Conservation (phyloP, 2,329 filamentous ascomycete species). For the Beauveria rudraprayagi region DNA sequence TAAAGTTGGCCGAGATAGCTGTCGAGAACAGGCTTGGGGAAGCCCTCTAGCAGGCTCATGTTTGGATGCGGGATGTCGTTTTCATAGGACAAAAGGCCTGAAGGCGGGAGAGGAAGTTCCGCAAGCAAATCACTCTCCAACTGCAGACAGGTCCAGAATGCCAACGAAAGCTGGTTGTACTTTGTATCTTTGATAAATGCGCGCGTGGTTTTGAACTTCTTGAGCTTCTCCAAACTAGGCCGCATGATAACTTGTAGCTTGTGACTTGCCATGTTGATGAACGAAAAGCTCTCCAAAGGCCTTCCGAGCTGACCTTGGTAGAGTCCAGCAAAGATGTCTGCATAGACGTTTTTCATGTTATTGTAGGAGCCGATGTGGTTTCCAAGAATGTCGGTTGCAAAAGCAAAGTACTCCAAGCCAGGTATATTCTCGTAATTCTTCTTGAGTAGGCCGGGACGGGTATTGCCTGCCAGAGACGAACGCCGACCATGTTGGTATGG, state of each 20-base stretch:
- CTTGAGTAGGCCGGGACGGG: slow-evolving; percentile 25
- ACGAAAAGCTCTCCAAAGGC: slow-evolving; percentile 73
- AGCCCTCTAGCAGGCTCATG: slow-evolving; percentile 34
- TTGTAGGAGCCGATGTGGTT: slow-evolving; percentile 71
- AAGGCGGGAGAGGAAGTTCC: slow-evolving; percentile 61
- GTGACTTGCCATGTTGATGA: slow-evolving; percentile 48
- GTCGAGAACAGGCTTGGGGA: slow-evolving; percentile 41
- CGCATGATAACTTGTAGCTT: slow-evolving; percentile 66
- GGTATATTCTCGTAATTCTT: slow-evolving; percentile 78
- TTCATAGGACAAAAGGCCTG: slow-evolving; percentile 53
- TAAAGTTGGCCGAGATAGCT: slow-evolving; percentile 58
- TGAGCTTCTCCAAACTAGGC: slow-evolving; percentile 47
- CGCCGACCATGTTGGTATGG: slow-evolving; percentile 36
- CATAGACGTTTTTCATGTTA: slow-evolving; percentile 77
- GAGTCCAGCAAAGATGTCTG: slow-evolving; percentile 73
- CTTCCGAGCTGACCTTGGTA: slow-evolving; percentile 85
- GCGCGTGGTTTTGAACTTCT: slow-evolving; percentile 29
- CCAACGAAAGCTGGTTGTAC: slow-evolving; percentile 59
- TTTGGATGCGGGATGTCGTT: slow-evolving; percentile 61
- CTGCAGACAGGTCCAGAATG: slow-evolving; percentile 91
- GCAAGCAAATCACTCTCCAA: slow-evolving; percentile 62
- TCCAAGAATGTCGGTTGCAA: slow-evolving; percentile 79
- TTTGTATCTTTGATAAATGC: slow-evolving; percentile 34
- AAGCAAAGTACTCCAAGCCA: slow-evolving; percentile 81
- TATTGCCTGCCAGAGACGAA: slow-evolving; percentile 40